Base-by-base conservation (phyloP, 2,329 filamentous ascomycete genomes). In the Fusarium mundagurra region DNA sequence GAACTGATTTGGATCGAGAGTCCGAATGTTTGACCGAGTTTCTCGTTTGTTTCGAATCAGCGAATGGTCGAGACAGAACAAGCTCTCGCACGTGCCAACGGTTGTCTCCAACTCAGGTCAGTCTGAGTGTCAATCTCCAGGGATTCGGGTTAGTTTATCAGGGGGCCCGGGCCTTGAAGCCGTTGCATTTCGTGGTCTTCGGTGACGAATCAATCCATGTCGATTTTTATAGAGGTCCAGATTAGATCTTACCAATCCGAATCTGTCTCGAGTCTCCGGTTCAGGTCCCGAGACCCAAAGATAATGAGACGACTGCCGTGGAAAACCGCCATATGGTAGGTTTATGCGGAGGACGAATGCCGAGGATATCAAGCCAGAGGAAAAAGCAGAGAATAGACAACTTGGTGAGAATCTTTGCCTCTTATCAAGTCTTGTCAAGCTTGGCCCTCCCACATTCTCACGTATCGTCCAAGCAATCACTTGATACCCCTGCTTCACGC, bases 31-130 rank as follows among this genome's bases (percentile, higher is more conserved):
- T 74, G 67, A 71, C 71, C 71, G 61, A 73, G 45, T 69, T 58
- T 57, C 38, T 60, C 53, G 43, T 61, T 47, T 71, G 44, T 54
- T 70, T 71, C 45, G 43, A 58, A 47, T 44, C 54, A 59, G 48
- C 54, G 63, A 51, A 44, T 71, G 39, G 57, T 53, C 33, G 29
- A 51, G 64, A 44, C 47, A 62, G 47, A 59, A 67, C 74, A 71
- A 76, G 73, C 67, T 75, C 72, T 72, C 65, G 73, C 73, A 77
- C 75, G 73, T 77, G 75, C 75, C 75, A 76, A 64, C 64, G 53
- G 67, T 71, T 65, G 67, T 50, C 67, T 70, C 53, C 36, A 69
- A 65, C 38, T 43, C 24, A 59, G 57, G 55, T n/a, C 55, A 59
- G n/a, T 36, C 55, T 48, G 24, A 29, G 20, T 55, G 34, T 55